Evolutionary conservation across 371 early-diverging fungal genomes (phyloP).

Genomic region (Mucor mucedo): DNA sequence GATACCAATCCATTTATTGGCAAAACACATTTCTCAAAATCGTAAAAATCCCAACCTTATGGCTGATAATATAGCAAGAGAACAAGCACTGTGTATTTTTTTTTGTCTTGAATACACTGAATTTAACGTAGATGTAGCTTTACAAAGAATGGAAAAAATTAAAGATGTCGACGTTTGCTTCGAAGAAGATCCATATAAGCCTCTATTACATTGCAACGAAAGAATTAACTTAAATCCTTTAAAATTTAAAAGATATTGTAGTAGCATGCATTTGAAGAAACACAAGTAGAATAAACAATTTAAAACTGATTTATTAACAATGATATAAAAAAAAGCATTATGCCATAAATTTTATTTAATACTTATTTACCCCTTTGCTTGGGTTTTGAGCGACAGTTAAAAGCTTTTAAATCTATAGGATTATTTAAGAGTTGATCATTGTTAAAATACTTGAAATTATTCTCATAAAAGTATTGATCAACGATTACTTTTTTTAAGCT

Average conservation of each 20-base stretch:
- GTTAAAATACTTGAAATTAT: conserved; percentile 15
- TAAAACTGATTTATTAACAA: not conserved
- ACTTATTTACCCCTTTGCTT: conserved; percentile 18
- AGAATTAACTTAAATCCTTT: conserved; percentile 23
- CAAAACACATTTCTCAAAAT: too few species aligned
- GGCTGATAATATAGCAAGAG: too few species aligned
- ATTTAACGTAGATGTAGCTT: conserved; percentile 7
- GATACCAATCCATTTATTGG: too few species aligned
- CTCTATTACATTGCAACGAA: conserved; percentile 23
- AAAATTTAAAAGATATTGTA: conserved; percentile 26
- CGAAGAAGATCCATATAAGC: conserved; percentile 22
- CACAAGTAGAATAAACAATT: conserved; percentile 15
- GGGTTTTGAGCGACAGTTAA: conserved; percentile 13
- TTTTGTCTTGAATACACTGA: not conserved
- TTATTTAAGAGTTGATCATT: conserved; percentile 14
- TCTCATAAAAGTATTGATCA: conserved; percentile 19
- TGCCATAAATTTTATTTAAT: not conserved
- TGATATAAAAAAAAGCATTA: too few species aligned
- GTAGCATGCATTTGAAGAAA: conserved; percentile 16
- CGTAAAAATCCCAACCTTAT: too few species aligned
- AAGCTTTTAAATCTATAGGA: conserved; percentile 9
- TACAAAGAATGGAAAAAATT: conserved; percentile 15
- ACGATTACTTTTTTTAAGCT: conserved; percentile 19
- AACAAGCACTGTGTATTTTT: too few species aligned
- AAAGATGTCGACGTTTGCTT: conserved; percentile 28